Base-by-base conservation (phyloP, 176 grass and related monocot genomes). In the Hordeum marinum region DNA sequence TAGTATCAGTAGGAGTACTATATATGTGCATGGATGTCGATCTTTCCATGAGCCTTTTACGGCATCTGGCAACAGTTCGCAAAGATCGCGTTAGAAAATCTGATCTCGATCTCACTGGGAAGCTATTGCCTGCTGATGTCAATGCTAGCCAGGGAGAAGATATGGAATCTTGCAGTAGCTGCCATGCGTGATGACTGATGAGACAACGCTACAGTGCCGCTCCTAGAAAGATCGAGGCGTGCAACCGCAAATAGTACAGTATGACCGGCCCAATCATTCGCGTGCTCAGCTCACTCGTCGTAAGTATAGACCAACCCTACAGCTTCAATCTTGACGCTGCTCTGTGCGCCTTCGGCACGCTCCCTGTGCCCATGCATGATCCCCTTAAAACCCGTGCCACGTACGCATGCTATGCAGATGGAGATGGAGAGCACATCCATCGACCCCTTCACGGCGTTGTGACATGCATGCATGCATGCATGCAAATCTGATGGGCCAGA, bases 321-420 rank as follows among this genome's bases (percentile, higher is more conserved):
- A 41, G n/a, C 43, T 75, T 57, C 52, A 21, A 21, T 57, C 18
- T 57, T 21, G 52, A 57, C 1, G 52, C 50, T 55, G 17, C 50
- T 2, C 7, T 50, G 14, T 50, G 46, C 46, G 46, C 50, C 15
- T 21, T 7, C 18, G 50, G 18, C 7, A 9, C 7, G 52, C 18
- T 57, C 7, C 52, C 52, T 57, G 52, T 57, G 18, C 11, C 12
- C 62, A 31, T 67, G 29, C 81, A 42, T 32, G 68, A 36, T 75
- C 61, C 36, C 24, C 79, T 90, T 78, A 45, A 86, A 77, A 81
- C 18, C 52, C 24, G 78, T 72, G 83, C 63, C 78, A 63, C 80
- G 71, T 78, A 86, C 34, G 54, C 50, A 72, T 63, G 42, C 43
- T 46, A 48, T 18, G 48, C 48, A 18, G 46, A 76, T 81, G 13